Evolutionary conservation across 805 yeast species (phyloP), one percentile per base, ranked within the genome.

Genomic region (Kluyveromyces dobzhanskii): DNA sequence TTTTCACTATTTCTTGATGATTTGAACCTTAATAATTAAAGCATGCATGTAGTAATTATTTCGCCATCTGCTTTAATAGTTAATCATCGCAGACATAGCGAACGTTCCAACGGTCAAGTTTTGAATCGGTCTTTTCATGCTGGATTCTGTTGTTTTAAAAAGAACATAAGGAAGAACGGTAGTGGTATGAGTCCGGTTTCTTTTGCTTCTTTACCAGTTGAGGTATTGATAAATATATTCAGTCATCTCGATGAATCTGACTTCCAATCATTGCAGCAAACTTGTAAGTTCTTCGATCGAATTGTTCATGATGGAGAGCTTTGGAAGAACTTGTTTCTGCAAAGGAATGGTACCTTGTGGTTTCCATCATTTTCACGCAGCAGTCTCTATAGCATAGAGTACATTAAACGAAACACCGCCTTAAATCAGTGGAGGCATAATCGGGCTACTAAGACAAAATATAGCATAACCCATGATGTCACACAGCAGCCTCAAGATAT

Each of bases 311-410:
- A 66, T 45, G 65, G 66, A 32, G 72, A 66, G 42, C 46, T 67
- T 8, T 67, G 71, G 72, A 65, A 65, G 44, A 58, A 56, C 38
- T 47, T 66, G 27, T 64, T 66, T 40, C 43, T 51, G 10, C 47
- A 60, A 18, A 53, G 49, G 16, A 56, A 54, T 32, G 43, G 52
- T 11, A 52, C 62, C 0, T 45, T 49, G 16, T 38, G 44, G 17
- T 67, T 67, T 49, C 68, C 70, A 18, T 64, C 70, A 0, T 48
- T 57, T 24, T 53, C 69, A 2, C 48, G 52, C n/a, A 59, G 68
- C 0, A 30, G 32, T 11, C 55, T 54, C 37, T 67, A 50, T 42
- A 61, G 63, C 38, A 51, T 51, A 1, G 72, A 67, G 46, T 51
- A 57, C 30, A 45, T 59, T 19, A 50, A 50, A 27, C 47, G 70